Conservation (phyloP, 345 rosid genomes). For the Isatis tinctoria region DNA sequence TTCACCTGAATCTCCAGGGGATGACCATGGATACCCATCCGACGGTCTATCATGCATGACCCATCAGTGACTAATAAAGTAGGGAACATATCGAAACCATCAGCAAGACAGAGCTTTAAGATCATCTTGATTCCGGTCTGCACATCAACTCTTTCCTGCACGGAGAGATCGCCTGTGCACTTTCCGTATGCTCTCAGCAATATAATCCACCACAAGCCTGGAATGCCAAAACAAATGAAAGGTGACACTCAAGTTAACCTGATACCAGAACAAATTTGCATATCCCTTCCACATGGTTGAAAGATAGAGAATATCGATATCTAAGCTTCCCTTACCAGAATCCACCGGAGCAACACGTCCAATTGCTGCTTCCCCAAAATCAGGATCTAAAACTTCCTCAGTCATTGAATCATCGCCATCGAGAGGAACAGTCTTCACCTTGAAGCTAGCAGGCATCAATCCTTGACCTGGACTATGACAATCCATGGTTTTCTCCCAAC, state of each 20-base stretch:
- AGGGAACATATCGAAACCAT: conserved; percentile 97
- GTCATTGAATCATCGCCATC: conserved; percentile 80
- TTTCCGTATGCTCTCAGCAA: conserved; percentile 90
- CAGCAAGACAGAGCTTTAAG: conserved; percentile 84
- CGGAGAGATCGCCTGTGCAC: conserved; percentile 73
- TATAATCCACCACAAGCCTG: conserved; percentile 97
- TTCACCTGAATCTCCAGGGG: conserved; percentile 91
- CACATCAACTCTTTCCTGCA: conserved; percentile 90
- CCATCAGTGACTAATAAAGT: conserved; percentile 95
- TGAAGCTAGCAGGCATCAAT: conserved; percentile 94
- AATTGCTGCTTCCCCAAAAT: conserved; percentile 95
- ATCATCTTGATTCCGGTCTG: conserved; percentile 97
- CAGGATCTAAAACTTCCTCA: conserved; percentile 90
- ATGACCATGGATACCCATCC: conserved; percentile 98
- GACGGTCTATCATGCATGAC: conserved; percentile 98
- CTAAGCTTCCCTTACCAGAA: conserved; percentile 49
- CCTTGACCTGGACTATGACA: conserved; percentile 98
- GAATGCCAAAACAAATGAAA: background rate
- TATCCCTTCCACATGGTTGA: background rate
- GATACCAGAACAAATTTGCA: background rate
- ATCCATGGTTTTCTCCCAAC: conserved; percentile 99
- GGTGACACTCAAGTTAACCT: background rate
- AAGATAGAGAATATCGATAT: background rate
- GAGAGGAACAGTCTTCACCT: conserved; percentile 78
- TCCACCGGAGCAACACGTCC: conserved; percentile 99